A percentile compares a stretch with the other conserved stretches of the same genome.
phyloP scores from a whole-genome alignment of 768 basidiomycete genomes.

The Russula ochroleuca region DNA sequence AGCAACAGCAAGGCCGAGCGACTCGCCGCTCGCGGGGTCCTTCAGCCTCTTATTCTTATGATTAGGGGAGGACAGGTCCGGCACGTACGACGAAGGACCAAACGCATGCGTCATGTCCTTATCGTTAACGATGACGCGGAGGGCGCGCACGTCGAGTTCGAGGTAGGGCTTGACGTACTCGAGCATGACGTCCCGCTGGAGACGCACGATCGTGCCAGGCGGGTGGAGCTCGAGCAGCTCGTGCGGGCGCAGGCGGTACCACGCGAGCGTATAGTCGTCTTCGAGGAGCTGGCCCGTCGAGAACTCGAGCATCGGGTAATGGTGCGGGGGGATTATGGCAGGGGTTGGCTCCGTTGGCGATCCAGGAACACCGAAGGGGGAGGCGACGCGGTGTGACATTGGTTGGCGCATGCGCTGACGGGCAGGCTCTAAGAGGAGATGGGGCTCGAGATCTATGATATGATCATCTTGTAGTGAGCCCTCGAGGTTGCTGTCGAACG shows the following conservation, averaged over 20 bases:
- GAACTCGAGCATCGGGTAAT: slow-evolving; percentile 57
- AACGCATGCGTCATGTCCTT: slow-evolving; percentile 22
- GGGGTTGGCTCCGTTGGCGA: background rate
- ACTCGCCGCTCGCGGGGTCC: background rate
- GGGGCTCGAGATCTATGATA: slow-evolving; percentile 31
- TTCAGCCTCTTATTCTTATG: slow-evolving; percentile 25
- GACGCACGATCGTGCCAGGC: slow-evolving; percentile 35
- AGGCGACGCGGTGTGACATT: background rate
- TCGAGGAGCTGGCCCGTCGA: slow-evolving; percentile 68
- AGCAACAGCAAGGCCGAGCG: background rate
- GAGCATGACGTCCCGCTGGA: slow-evolving; percentile 40
- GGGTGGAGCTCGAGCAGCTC: slow-evolving; percentile 72
- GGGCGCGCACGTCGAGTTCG: slow-evolving; percentile 48
- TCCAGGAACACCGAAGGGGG: background rate
- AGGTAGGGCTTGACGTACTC: slow-evolving; percentile 58
- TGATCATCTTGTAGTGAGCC: slow-evolving; percentile 36
- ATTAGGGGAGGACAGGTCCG: background rate
- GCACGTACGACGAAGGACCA: slow-evolving; percentile 3
- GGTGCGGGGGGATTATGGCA: slow-evolving; percentile 21
- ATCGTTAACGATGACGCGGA: slow-evolving; percentile 43
- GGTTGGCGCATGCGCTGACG: slow-evolving; percentile 16
- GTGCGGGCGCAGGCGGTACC: slow-evolving; percentile 56
- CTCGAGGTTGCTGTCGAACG: slow-evolving; percentile 28
- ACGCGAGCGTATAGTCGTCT: slow-evolving; percentile 53
- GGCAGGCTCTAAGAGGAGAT: slow-evolving; percentile 8